phyloP scores from a whole-genome alignment of 2,329 filamentous ascomycete genomes.

The Aureobasidium sp. region DNA sequence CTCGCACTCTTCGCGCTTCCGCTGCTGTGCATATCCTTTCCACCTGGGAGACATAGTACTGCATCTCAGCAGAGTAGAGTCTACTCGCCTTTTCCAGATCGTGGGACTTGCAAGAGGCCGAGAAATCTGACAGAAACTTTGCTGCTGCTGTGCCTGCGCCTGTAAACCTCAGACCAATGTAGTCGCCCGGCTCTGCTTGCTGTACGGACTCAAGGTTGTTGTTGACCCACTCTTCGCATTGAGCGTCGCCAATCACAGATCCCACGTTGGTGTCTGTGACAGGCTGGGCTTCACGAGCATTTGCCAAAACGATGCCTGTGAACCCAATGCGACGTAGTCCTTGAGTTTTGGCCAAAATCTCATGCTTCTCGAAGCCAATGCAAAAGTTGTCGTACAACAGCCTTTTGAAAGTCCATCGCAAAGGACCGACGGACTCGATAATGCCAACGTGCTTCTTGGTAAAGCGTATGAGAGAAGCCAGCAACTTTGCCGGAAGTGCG shows the following conservation, averaged over 20 bases:
- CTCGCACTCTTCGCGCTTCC: background rate
- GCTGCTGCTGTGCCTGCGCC: background rate
- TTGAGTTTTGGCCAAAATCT: background rate
- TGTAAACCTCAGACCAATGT: background rate
- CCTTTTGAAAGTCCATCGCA: background rate
- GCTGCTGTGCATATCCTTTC: background rate
- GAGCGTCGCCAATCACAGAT: background rate
- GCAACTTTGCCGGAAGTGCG: background rate
- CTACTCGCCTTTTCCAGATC: background rate
- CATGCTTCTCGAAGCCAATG: background rate
- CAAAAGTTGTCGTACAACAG: constrained; percentile 6
- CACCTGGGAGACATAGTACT: background rate
- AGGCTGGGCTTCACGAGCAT: constrained; percentile 6
- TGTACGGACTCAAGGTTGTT: constrained; percentile 6
- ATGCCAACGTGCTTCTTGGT: constrained; percentile 4
- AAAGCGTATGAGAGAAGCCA: background rate
- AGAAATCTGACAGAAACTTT: background rate
- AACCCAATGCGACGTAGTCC: background rate
- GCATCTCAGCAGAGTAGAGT: background rate
- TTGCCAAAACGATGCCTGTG: constrained; percentile 6
- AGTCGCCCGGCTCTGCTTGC: constrained; percentile 4
- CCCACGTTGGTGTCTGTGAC: background rate
- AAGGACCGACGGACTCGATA: background rate
- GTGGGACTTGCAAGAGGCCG: background rate
- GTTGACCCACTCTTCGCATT: background rate